A percentile compares a stretch with the other conserved stretches of the same genome.
These are phyloP conservation scores for Ceratocystis lukuohia DNA, from an alignment of 2,329 filamentous ascomycete species.

Conservation along the genomic window DNA sequence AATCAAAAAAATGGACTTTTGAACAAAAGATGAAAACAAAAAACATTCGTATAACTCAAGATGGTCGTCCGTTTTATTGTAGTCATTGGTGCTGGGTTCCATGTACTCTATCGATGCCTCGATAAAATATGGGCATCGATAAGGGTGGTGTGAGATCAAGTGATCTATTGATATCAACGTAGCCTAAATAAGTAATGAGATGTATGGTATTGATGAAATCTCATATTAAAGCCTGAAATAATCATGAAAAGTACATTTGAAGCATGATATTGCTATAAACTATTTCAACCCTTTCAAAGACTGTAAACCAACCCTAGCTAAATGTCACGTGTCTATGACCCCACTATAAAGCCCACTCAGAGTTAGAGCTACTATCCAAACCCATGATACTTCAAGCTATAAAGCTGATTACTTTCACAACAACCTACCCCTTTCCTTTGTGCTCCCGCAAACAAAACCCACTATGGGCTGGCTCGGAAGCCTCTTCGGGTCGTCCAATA, in stretches of 20 bases:
- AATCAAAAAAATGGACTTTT: slow-evolving; percentile 20
- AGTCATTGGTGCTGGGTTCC: neutral
- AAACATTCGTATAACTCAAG: slow-evolving; percentile 13
- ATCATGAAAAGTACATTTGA: no score
- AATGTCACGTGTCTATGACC: neutral
- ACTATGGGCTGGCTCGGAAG: slow-evolving; percentile 46
- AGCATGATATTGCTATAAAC: no score
- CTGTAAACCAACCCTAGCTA: no score
- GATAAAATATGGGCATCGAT: neutral
- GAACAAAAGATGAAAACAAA: slow-evolving; percentile 18
- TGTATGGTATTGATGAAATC: no score
- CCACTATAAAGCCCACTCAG: neutral
- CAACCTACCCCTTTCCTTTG: no score
- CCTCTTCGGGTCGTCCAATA: slow-evolving; percentile 35
- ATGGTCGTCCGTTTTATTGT: neutral
- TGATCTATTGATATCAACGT: no score
- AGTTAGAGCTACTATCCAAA: neutral
- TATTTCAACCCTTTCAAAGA: no score
- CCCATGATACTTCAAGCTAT: neutral
- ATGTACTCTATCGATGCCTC: neutral
- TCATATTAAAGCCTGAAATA: no score
- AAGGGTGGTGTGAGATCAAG: no score
- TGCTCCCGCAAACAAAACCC: slow-evolving; percentile 8
- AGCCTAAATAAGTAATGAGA: no score
- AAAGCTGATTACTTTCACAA: neutral